Base-by-base conservation (phyloP, 2,329 filamentous ascomycete species). In the Stemphylium vesicarium region DNA sequence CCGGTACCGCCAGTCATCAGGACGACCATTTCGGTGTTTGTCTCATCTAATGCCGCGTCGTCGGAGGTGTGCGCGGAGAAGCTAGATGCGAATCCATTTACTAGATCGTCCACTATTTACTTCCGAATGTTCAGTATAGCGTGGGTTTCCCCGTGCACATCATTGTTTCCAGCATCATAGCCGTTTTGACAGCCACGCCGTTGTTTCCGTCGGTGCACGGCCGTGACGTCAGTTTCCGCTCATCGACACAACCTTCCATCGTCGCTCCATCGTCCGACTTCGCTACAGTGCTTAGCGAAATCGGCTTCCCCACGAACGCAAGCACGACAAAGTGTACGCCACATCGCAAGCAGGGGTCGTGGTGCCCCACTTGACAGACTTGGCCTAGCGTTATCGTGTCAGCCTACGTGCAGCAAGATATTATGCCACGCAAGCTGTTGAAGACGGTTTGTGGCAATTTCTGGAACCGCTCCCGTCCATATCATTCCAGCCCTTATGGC, bases 1-100 rank as follows among this genome's bases (percentile, higher is more conserved):
- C 78, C 78, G 0, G 75, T 66, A 0, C 70, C 71, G 2, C 77
- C 77, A 2, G 77, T 79, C 4, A 80, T 62, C 2, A 78, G 49
- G 1, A 79, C 69, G n/a, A 56, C 47, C 18, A 43, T 49, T 47
- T 38, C 43, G 10, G 40, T 24, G n/a, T 47, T 41, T 2, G 32
- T 43, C 36, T 5, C n/a, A 15, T 39, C 7, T 35, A 20, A 7
- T 12, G 42, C 44, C 5, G 20, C 22, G 12, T 13, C 10, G 11
- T 32, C 11, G 7, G 41, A 20, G 18, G 11, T n/a, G 3, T 29
- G 41, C 15, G 18, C 41, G 8, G 16, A 13, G 29, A 44, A 35
- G 18, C 10, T 16, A 7, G 41, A 13, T 32, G 29, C 13, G 12
- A 13, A 44, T 15, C 20, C 16, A 3, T 33, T 3, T n/a, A 35